phyloP scores from a whole-genome alignment of 768 basidiomycete genomes.

The Rhodosporidiobolus odoratus region DNA sequence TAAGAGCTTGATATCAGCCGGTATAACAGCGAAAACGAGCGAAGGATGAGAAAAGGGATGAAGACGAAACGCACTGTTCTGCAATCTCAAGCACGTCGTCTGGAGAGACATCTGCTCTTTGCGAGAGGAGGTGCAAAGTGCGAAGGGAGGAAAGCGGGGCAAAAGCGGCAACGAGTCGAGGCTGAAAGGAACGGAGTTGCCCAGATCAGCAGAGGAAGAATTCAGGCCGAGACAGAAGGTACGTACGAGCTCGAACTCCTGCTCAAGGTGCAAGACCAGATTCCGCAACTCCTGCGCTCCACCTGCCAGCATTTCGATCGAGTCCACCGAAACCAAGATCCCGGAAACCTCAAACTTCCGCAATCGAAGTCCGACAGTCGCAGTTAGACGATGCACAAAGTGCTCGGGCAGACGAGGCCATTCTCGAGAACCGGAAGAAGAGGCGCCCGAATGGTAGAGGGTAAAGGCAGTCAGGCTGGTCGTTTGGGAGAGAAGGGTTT shows the following conservation, averaged over 20 bases:
- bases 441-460: conserved; percentile 29
- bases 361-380: neutral
- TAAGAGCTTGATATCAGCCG: neutral
- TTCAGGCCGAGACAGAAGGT: neutral
- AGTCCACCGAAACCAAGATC: conserved; percentile 7
- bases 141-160: conserved; percentile 3
- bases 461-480: conserved; percentile 18
- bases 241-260: conserved; percentile 16
- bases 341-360: conserved; percentile 32
- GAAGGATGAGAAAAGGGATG: too few species aligned
- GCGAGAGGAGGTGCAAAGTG: conserved; percentile 28
- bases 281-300: neutral
- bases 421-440: conserved; percentile 5
- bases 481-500: conserved; percentile 3
- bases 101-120: conserved; percentile 12
- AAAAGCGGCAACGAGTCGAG: conserved; percentile 12
- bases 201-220: neutral
- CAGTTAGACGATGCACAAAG: conserved; percentile 1
- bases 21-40: neutral
- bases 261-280: conserved; percentile 27
- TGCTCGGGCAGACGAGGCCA: conserved; percentile 17
- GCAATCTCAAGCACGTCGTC: conserved; percentile 17
- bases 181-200: neutral
- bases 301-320: conserved; percentile 1
- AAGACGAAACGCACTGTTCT: conserved; percentile 2